Percentiles rank a stretch among this genome's conserved stretches.
Conservation (phyloP, 192 early-diverging fungal genomes). For the Coemansia sp. region DNA sequence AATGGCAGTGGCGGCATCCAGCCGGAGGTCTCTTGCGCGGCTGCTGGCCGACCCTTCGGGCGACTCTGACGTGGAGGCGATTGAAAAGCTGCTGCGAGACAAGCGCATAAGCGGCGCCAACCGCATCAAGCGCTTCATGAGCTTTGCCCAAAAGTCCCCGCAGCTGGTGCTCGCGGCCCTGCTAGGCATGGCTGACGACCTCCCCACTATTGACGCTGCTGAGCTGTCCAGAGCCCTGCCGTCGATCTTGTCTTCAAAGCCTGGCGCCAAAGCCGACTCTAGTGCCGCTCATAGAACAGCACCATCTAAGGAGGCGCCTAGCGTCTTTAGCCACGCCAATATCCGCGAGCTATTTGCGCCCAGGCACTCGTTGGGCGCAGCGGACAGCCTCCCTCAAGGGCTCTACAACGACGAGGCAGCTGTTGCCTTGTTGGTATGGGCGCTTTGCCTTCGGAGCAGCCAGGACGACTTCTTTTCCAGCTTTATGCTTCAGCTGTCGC, state of each 20-base stretch:
- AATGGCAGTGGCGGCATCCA: background rate
- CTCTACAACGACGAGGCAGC: slow-evolving; percentile 29
- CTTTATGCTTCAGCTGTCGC: slow-evolving; percentile 32
- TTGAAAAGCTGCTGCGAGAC: slow-evolving; percentile 22
- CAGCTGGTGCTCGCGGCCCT: slow-evolving; percentile 5
- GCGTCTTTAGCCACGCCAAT: background rate
- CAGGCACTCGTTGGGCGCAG: background rate
- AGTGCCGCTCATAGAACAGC: background rate
- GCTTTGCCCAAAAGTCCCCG: slow-evolving; percentile 15
- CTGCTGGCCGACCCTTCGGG: background rate
- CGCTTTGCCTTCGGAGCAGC: slow-evolving; percentile 23
- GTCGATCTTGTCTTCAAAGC: background rate
- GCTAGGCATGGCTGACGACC: slow-evolving; percentile 11
- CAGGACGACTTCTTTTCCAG: slow-evolving; percentile 21
- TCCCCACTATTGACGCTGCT: slow-evolving; percentile 6
- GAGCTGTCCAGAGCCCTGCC: slow-evolving; percentile 7
- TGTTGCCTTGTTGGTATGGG: slow-evolving; percentile 28
- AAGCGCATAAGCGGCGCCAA: slow-evolving; percentile 26
- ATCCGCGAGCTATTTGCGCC: background rate
- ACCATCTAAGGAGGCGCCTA: background rate
- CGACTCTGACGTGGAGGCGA: slow-evolving; percentile 9
- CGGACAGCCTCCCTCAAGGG: slow-evolving; percentile 1
- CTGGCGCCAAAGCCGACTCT: background rate
- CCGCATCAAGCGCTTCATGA: slow-evolving; percentile 21
- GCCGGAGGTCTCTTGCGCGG: background rate